Conservation (phyloP, 225 moss, liverwort and hornwort species). For the Ulota crispa region DNA sequence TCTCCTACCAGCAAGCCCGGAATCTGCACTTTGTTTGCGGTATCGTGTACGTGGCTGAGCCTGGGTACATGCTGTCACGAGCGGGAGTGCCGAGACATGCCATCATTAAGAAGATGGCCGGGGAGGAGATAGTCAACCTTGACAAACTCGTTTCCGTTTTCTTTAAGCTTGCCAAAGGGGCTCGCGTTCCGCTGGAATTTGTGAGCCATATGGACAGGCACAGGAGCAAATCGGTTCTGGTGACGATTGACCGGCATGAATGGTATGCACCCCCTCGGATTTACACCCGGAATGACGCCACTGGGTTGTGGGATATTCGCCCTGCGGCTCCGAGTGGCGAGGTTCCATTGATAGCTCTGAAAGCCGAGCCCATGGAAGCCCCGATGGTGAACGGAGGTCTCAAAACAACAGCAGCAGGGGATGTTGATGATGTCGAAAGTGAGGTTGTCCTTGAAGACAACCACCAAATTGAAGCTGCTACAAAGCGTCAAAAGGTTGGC, state of each 20-base stretch:
- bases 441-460: neutral
- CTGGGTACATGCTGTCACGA: slow-evolving; percentile 87
- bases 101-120: slow-evolving; percentile 85
- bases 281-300: slow-evolving; percentile 77
- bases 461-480: slow-evolving; percentile 27
- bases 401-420: neutral
- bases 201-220: slow-evolving; percentile 73
- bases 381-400: slow-evolving; percentile 14
- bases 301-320: slow-evolving; percentile 75
- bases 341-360: slow-evolving; percentile 12
- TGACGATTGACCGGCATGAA: slow-evolving; percentile 85
- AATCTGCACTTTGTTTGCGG: slow-evolving; percentile 48
- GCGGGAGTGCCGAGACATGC: slow-evolving; percentile 91
- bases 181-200: slow-evolving; percentile 81
- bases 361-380: neutral
- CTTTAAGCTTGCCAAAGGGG: slow-evolving; percentile 59
- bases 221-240: slow-evolving; percentile 83
- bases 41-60: slow-evolving; percentile 65
- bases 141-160: slow-evolving; percentile 67
- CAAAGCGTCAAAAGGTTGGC: slow-evolving; percentile 47
- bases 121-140: slow-evolving; percentile 69
- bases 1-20: slow-evolving; percentile 85
- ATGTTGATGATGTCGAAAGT: neutral
- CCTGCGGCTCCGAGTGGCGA: slow-evolving; percentile 32
- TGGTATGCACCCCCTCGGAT: slow-evolving; percentile 84